A percentile compares a stretch with the other conserved stretches of the same genome.
Conservation (phyloP, 2,329 filamentous ascomycete genomes). For the Aotearoamyces nothofagi region DNA sequence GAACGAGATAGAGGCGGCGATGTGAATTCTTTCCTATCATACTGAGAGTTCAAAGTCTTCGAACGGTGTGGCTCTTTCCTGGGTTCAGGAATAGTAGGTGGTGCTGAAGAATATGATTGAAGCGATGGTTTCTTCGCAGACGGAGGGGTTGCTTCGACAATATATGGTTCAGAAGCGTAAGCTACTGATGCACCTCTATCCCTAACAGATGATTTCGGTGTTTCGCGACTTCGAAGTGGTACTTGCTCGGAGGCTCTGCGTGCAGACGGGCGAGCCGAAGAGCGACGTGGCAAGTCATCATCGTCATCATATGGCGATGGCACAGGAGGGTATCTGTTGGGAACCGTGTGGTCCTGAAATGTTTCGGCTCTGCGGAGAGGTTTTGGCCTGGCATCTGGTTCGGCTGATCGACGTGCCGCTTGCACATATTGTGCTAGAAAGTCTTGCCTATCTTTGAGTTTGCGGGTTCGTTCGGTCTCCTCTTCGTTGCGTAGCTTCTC, state of each 20-base stretch:
- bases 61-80: conserved; percentile 15
- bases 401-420: conserved; percentile 13
- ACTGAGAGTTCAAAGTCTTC: conserved; percentile 13
- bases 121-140: conserved; percentile 15
- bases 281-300: conserved; percentile 16
- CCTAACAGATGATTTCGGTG: conserved; percentile 2
- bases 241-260: conserved; percentile 14
- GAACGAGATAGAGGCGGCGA: conserved; percentile 12
- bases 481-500: neutral
- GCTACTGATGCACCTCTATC: conserved; percentile 8
- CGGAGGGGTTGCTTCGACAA: conserved; percentile 13
- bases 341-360: conserved; percentile 9
- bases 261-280: conserved; percentile 11
- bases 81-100: conserved; percentile 7
- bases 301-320: conserved; percentile 11
- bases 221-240: conserved; percentile 8
- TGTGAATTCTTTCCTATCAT: conserved; percentile 9
- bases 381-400: conserved; percentile 5
- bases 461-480: conserved; percentile 2
- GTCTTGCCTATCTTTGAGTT: conserved; percentile 11
- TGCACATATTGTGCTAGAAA: conserved; percentile 17
- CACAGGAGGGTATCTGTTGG: conserved; percentile 10
- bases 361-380: conserved; percentile 15
- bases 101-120: conserved; percentile 15
- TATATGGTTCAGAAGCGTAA: conserved; percentile 5